Percentiles rank a stretch among this genome's conserved stretches.
Conservation (phyloP, 2,329 filamentous ascomycete species). For the Colletotrichum agaves region DNA sequence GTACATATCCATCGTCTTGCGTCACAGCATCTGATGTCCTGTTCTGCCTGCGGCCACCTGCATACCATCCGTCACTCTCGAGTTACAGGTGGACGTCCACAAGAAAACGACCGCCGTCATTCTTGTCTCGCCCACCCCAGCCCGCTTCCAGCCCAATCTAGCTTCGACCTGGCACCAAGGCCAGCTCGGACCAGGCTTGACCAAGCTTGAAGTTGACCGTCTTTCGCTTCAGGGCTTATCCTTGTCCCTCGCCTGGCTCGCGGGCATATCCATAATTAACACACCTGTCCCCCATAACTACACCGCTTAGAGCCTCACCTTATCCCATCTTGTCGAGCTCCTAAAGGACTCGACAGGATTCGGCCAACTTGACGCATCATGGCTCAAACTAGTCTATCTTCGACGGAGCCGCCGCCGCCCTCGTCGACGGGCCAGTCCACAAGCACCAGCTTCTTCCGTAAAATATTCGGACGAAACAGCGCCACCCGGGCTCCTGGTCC, state of each 20-base stretch:
- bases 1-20: conserved; percentile 28
- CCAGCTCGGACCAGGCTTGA: conserved; percentile 25
- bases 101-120: conserved; percentile 27
- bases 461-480: conserved; percentile 37
- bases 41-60: conserved; percentile 24
- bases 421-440: conserved; percentile 19
- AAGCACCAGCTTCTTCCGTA: conserved; percentile 36
- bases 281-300: conserved; percentile 28
- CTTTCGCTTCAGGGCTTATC: conserved; percentile 38
- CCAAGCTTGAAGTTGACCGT: conserved; percentile 37
- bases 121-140: conserved; percentile 33
- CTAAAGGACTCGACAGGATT: conserved; percentile 8
- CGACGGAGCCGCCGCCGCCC: conserved; percentile 22
- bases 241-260: conserved; percentile 35
- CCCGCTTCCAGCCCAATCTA: conserved; percentile 31
- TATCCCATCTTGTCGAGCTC: conserved; percentile 16
- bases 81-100: conserved; percentile 30
- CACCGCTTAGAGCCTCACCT: conserved; percentile 37
- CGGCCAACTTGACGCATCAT: conserved; percentile 5
- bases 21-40: conserved; percentile 33
- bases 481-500: conserved; percentile 19
- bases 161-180: conserved; percentile 30
- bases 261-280: conserved; percentile 34
- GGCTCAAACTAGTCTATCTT: conserved; percentile 32
- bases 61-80: conserved; percentile 30